A percentile compares a stretch with the other conserved stretches of the same genome.
These are phyloP conservation scores for Fagus crenata DNA, from an alignment of 306 rosid genomes.

Conservation along the genomic window DNA sequence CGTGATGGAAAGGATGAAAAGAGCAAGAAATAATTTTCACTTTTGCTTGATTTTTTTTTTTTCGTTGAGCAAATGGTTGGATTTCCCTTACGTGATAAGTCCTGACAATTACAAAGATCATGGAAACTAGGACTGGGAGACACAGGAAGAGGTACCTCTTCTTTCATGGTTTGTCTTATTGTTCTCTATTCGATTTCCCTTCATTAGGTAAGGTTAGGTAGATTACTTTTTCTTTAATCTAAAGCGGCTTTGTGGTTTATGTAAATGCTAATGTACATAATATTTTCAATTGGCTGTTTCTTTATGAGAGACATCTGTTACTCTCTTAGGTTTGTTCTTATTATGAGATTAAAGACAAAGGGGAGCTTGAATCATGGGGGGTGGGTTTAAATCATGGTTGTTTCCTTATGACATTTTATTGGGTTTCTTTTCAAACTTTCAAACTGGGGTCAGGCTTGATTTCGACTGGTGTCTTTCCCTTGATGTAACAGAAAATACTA, in stretches of 20 bases:
- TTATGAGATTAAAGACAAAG: slow-evolving; percentile 21
- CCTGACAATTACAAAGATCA: not conserved
- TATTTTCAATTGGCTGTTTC: slow-evolving; percentile 16
- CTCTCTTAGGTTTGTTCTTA: slow-evolving; percentile 34
- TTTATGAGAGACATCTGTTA: slow-evolving; percentile 24
- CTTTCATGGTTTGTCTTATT: slow-evolving; percentile 35
- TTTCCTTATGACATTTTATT: slow-evolving; percentile 26
- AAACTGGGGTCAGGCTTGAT: slow-evolving; percentile 2
- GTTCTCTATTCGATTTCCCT: slow-evolving; percentile 23
- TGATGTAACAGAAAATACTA: not conserved
- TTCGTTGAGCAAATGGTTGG: not conserved
- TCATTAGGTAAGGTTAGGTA: slow-evolving; percentile 24
- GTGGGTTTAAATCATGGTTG: slow-evolving; percentile 14
- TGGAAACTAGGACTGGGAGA: slow-evolving; percentile 2
- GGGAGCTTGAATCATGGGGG: slow-evolving; percentile 22
- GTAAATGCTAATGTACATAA: not conserved
- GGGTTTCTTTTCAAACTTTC: slow-evolving; percentile 11
- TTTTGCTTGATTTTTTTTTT: not conserved
- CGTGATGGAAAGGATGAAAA: slow-evolving; percentile 60
- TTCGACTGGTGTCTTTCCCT: slow-evolving; percentile 6
- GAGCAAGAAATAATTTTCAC: slow-evolving; percentile 53
- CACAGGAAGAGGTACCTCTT: slow-evolving; percentile 32
- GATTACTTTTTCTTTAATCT: slow-evolving; percentile 29
- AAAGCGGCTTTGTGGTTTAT: not conserved
- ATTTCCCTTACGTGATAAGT: slow-evolving; percentile 21